These are phyloP conservation scores for Ceratocystis colombiana DNA, from an alignment of 2,329 filamentous ascomycete genomes.

Conservation along the genomic window DNA sequence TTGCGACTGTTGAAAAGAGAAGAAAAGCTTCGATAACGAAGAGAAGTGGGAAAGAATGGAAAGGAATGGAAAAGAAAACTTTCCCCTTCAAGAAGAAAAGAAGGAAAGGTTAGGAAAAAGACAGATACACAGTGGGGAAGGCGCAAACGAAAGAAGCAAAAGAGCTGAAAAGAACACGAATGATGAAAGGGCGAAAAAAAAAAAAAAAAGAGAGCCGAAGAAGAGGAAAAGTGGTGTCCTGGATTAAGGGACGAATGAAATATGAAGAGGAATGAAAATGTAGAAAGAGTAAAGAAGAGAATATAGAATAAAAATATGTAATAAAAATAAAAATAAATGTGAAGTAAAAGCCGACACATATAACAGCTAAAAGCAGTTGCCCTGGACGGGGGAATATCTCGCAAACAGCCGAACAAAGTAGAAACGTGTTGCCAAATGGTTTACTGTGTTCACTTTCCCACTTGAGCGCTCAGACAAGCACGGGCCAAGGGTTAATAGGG, in stretches of 20 bases:
- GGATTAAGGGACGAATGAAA: too few relatives aligned
- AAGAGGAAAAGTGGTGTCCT: constrained; percentile 15
- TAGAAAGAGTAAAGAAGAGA: background rate
- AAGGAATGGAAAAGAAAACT: constrained; percentile 4
- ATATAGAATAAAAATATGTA: background rate
- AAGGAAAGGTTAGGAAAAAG: background rate
- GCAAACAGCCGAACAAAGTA: constrained; percentile 5
- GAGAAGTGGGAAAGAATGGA: background rate
- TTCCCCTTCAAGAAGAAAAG: background rate
- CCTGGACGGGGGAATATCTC: background rate
- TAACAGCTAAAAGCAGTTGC: background rate
- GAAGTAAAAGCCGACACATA: background rate
- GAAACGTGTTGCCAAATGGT: constrained; percentile 18
- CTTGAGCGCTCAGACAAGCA: background rate
- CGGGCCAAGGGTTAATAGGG: background rate
- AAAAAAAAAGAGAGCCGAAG: background rate
- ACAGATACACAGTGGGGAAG: constrained; percentile 10
- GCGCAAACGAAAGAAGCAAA: background rate
- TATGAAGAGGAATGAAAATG: background rate
- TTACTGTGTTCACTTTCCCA: constrained; percentile 22
- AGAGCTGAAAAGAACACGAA: constrained; percentile 9
- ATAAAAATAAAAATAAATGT: background rate
- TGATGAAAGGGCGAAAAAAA: background rate
- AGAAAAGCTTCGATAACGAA: constrained; percentile 1
- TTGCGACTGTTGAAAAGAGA: background rate